These are phyloP conservation scores for Chloris gayana DNA, from an alignment of 176 grass and related monocot species.

Conservation along the genomic window DNA sequence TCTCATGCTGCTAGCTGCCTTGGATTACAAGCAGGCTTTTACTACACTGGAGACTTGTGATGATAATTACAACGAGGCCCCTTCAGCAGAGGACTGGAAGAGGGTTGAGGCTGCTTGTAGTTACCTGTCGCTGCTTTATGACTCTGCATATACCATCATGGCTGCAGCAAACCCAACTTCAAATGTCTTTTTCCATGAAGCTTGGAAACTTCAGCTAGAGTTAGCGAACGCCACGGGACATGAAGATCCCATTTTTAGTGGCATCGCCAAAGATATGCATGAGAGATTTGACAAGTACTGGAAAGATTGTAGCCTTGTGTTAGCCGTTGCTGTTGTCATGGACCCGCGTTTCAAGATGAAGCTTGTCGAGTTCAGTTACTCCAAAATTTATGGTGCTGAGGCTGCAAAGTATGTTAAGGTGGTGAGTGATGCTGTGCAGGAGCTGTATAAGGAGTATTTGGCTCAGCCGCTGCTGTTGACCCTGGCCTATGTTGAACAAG, in stretches of 20 bases:
- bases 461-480: constrained; percentile 53
- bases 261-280: constrained; percentile 77
- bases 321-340: constrained; percentile 86
- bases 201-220: constrained; percentile 86
- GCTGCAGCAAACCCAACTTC: constrained; percentile 67
- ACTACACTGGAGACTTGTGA: constrained; percentile 70
- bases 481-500: constrained; percentile 52
- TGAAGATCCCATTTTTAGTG: constrained; percentile 60
- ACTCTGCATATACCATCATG: constrained; percentile 75
- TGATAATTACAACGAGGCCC: constrained; percentile 86
- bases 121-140: constrained; percentile 70
- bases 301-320: constrained; percentile 88
- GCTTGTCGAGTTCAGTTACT: constrained; percentile 86
- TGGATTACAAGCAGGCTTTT: constrained; percentile 86
- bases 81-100: constrained; percentile 78
- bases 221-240: constrained; percentile 55
- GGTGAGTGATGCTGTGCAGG: constrained; percentile 65
- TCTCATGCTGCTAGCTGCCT: constrained; percentile 81
- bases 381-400: constrained; percentile 84
- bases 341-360: constrained; percentile 97
- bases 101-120: constrained; percentile 68
- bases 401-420: constrained; percentile 69
- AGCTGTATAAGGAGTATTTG: constrained; percentile 76
- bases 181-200: constrained; percentile 88
- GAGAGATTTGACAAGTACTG: constrained; percentile 94